Evolutionary conservation across 345 rosid species (phyloP), one percentile per base, ranked within the genome.

Genomic region (Conringia planisiliqua): DNA sequence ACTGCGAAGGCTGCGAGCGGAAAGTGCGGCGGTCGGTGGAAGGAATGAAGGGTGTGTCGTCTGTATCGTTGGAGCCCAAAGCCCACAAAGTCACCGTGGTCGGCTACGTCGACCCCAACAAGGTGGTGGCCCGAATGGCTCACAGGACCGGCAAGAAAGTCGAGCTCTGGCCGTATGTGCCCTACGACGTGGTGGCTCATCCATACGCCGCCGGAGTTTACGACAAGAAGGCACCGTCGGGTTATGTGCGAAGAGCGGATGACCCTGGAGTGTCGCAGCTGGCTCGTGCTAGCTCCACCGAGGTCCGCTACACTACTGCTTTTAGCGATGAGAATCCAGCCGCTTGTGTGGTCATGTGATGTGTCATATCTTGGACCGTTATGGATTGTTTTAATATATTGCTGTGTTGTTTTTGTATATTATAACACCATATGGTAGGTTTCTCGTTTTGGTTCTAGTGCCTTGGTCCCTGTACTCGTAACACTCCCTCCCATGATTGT

Each of bases 1-100:
- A 95, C 90, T 95, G 99, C 75, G 97, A 95, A 78, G 99, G 99
- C 35, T 95, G 99, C 74, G 99, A 95, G 81, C 79, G 96, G 22
- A 90, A 89, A 48, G 98, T 95, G 78, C 88, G 84, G 70, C 74
- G 85, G 1, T 81, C 97, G 0, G 82, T 90, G 51, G 98, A 92
- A 65, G 99, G 97, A 20, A 95, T 95, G 98, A 95, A 87, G 72
- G 99, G 99, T 0, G 99, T 92, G 66, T 78, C 83, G 20, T 83
- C 89, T 18, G 98, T 95, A 11, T 81, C 84, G 11, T 86, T 95
- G 38, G 98, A 95, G 18, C 93, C 91, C 4, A 92, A 90, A 70
- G 87, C 94, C 14, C 80, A 65, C 83, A 95, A 95, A 80, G 86
- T 95, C 40, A 95, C 99, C 0, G 99, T 95, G 4, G 85, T 85